Evolutionary conservation across 2,329 filamentous ascomycete genomes (phyloP).

Genomic region (Aspergillus phoenicis): DNA sequence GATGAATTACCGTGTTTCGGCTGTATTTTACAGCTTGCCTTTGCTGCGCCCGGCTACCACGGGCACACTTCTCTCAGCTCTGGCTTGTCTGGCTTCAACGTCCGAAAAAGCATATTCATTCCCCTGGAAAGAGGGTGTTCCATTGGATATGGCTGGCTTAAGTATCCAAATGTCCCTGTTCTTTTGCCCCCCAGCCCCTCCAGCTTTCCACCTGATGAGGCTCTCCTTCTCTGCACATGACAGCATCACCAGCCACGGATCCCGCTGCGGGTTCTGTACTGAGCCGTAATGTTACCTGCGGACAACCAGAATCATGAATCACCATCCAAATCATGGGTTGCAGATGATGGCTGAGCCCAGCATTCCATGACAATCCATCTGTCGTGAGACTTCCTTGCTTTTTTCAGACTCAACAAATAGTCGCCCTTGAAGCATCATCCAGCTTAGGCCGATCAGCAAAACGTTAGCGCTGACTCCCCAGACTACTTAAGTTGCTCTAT

Average conservation of each 20-base stretch:
- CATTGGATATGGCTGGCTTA: neutral
- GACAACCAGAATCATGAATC: neutral
- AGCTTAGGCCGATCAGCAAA: neutral
- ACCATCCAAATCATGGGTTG: neutral
- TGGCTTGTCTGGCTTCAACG: neutral
- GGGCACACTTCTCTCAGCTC: too few species aligned
- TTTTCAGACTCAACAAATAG: neutral
- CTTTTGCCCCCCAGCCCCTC: neutral
- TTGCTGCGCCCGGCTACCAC: conserved; percentile 5
- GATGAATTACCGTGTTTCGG: conserved; percentile 38
- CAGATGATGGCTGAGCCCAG: neutral
- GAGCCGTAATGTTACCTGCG: neutral
- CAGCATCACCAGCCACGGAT: conserved; percentile 9
- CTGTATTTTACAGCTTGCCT: conserved; percentile 27
- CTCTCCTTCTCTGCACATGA: conserved; percentile 5
- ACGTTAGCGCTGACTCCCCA: neutral
- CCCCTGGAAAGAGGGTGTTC: neutral
- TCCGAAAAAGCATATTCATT: neutral
- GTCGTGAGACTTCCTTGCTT: neutral
- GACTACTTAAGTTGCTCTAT: neutral
- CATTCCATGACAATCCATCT: neutral
- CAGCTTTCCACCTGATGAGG: neutral
- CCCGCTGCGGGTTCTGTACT: neutral
- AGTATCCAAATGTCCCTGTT: neutral
- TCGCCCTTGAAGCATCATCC: neutral